Evolutionary conservation across 2,329 filamentous ascomycete species (phyloP), one percentile per base, ranked within the genome.

Genomic region (Aspergillus intermedius): DNA sequence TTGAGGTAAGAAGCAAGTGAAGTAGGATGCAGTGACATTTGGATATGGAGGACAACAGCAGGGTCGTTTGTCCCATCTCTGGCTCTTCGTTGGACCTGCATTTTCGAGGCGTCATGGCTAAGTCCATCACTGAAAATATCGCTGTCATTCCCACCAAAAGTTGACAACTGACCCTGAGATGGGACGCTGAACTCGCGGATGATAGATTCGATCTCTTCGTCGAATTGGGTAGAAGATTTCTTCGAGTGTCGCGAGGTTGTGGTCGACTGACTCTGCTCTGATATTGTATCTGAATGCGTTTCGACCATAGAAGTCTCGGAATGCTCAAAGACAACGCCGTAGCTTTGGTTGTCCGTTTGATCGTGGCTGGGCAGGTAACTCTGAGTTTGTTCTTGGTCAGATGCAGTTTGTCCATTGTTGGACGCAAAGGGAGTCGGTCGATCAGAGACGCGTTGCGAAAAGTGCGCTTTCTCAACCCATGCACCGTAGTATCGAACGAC

Each of bases 401-500:
- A 44, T 21, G 25, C 25, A 7, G 57, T 52, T 2, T 44, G 19
- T 7, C 60, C 60, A 37, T 51, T 45, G 6, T 43, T 52, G 41
- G 40, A 44, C 21, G 45, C 47, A n/a, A 41, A 44, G 10, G 46
- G 39, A 23, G 46, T 21, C 9, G 42, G 41, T 12, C 49, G 49
- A 12, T 42, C 40, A 10, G 54, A 41, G 8, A 53, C 39, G 10
- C 54, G 44, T 10, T 45, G 44, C 28, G 56, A 46, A 39, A 59
- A 23, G 49, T 65, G 73, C 32, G 57, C 62, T 46, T 70, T 67
- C 56, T 86, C 83, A 12, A 84, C 71, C 83, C 83, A 87, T 12
- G 79, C 79, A 45, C 77, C 76, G 59, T 80, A 81, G 57, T 87
- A 87, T 21, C 82, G 75, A 32, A 86, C 83, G 48, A 87, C 77